Evolutionary conservation across 192 early-diverging fungal species (phyloP), one percentile per base, ranked within the genome.

Genomic region (Coemansia pectinata): DNA sequence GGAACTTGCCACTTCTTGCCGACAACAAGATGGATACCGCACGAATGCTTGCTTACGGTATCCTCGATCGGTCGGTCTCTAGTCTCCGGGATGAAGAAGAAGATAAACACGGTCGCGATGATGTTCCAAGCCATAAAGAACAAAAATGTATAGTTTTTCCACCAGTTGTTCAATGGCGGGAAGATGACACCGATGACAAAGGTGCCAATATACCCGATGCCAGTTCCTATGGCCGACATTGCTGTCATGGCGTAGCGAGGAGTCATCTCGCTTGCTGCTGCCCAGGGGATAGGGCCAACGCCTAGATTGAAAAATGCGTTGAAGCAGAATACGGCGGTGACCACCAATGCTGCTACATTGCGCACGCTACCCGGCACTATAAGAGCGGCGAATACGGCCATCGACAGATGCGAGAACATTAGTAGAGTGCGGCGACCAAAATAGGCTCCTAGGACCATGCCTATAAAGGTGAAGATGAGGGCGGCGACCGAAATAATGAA

Each of bases 231-330:
- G 9, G 88, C 85, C 2, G 89, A 88, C 21, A 91, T 87, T 7
- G 91, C 73, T 0, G 91, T 89, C 39, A 91, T 84, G 3, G 91
- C 92, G 55, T 91, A 91, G 4, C 87, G 84, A 0, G 95, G 93
- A 12, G 90, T 79, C 63, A 93, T 85, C 65, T 95, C 93, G n/a
- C 91, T 89, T 0, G 90, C 79, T 39, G 91, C 84, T 57, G 93
- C 76, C 92, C 93, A 95, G 3, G 95, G 92, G 66, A 94, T 92
- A 3, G 90, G 88, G 31, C 93, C 93, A 8, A 93, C 76, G 33
- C 93, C 95, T 6, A 95, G 65, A 39, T 91, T 91, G 77, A 94
- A 95, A 52, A 78, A 83, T 53, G 88, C 88, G 40, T 91, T 92
- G 78, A 91, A 94, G 41, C 89, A 73, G 64, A 93, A 91, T 23